phyloP scores from a whole-genome alignment of 1,284 basidiomycete genomes.

The Phellopilus nigrolimitatus region DNA sequence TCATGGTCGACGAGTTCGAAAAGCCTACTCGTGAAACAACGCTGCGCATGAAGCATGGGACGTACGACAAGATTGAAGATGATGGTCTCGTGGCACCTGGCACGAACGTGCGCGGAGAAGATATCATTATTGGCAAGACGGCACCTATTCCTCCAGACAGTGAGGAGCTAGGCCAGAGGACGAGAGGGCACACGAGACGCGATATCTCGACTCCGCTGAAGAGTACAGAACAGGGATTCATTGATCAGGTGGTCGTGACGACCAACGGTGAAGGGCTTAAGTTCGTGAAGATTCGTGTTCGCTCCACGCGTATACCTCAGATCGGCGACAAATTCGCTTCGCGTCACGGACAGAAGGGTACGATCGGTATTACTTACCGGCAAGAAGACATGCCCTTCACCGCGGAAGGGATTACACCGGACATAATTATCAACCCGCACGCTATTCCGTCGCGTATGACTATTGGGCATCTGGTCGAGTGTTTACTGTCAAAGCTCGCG shows the following conservation, averaged over 20 bases:
- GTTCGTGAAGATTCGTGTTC: conserved; percentile 97
- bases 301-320: conserved; percentile 94
- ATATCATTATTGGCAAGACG: conserved; percentile 99
- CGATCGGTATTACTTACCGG: conserved; percentile 97
- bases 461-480: conserved; percentile 99
- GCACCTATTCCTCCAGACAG: conserved; percentile 95
- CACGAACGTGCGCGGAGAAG: conserved; percentile 92
- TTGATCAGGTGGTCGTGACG: conserved; percentile 96
- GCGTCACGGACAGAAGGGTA: conserved; percentile 99
- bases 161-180: conserved; percentile 95
- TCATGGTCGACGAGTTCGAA: conserved; percentile 94
- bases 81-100: conserved; percentile 96
- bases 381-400: conserved; percentile 99
- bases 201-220: conserved; percentile 98
- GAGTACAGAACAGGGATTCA: conserved; percentile 95
- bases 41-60: conserved; percentile 95
- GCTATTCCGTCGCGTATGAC: conserved; percentile 99
- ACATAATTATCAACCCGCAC: conserved; percentile 98
- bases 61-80: conserved; percentile 97
- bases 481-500: conserved; percentile 93
- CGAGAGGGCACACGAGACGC: conserved; percentile 83
- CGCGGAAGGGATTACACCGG: conserved; percentile 91
- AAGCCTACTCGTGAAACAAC: conserved; percentile 94
- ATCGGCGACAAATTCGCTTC: conserved; percentile 99
- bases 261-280: conserved; percentile 96